Base-by-base conservation (phyloP, 1,139 yeast genomes). In the Debaryomyces sp. region DNA sequence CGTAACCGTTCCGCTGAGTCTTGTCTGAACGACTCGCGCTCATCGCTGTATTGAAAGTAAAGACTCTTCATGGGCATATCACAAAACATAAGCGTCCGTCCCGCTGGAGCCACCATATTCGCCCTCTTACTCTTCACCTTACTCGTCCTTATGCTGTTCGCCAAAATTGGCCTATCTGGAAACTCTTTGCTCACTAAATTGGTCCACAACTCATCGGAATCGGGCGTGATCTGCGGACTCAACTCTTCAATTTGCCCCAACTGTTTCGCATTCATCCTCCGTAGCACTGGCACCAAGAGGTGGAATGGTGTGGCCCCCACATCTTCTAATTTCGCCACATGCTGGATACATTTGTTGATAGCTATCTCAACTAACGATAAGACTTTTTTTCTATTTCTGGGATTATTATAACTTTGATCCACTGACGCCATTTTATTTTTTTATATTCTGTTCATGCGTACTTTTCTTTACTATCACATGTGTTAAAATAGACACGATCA, bases 161-260 rank as follows among this genome's bases (percentile, higher is more conserved):
- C 39, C 30, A 51, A 44, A 5, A 38, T 43, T 8, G 78, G 77
- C 29, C 80, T 60, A 45, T 70, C 75, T 5, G 85, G 81, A 56
- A 80, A 82, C 48, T 83, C 85, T 49, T 67, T 72, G 45, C 64
- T 67, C 4, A 82, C 58, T 18, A 81, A 60, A 1, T 56, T 54
- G 3, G 56, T 57, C 88, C 88, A 83, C n/a, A 81, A 54, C 34
- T 66, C 71, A 51, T 81, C 86, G 47, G 81, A 77, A 37, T 75
- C 78, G 12, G 84, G 78, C 5, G 68, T 59, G 12, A 81, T 55
- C 29, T 66, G 70, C 0, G 79, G 76, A 53, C 82, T 78, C 27
- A 56, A 60, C 7, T 53, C 49, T 58, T 83, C 88, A 5, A 82
- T 60, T 22, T 61, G 65, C 29, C 66, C 59, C 23, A 83, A 61